phyloP scores from a whole-genome alignment of 352 stramenopile genomes.

The Elongisporangium undulatum region DNA sequence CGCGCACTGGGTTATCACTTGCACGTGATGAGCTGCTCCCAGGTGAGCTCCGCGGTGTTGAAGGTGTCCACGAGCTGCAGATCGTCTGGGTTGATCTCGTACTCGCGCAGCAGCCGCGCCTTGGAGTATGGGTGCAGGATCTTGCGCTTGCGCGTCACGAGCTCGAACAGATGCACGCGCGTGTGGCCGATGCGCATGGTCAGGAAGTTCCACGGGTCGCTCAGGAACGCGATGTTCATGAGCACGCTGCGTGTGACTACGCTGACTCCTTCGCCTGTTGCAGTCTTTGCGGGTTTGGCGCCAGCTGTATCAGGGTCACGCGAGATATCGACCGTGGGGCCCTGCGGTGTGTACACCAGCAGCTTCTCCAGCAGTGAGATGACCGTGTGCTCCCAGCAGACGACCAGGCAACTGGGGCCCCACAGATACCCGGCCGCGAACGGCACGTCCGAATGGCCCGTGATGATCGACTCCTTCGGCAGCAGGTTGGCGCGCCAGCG shows the following conservation, averaged over 20 bases:
- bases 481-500: constrained; percentile 11
- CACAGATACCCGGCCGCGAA: constrained; percentile 43
- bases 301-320: background rate
- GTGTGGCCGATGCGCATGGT: constrained; percentile 42
- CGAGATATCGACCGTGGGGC: constrained; percentile 1
- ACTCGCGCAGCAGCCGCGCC: constrained; percentile 43
- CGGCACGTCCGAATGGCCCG: constrained; percentile 33
- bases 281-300: background rate
- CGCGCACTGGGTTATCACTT: constrained; percentile 19
- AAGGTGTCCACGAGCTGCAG: constrained; percentile 39
- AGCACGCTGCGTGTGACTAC: constrained; percentile 26
- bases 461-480: constrained; percentile 38
- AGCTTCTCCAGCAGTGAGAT: constrained; percentile 23
- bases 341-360: constrained; percentile 6
- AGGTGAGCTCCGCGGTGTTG: constrained; percentile 39
- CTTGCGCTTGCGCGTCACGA: constrained; percentile 23
- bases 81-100: constrained; percentile 33
- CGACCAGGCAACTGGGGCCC: constrained; percentile 47
- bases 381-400: constrained; percentile 49
- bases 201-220: constrained; percentile 48
- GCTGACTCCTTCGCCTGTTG: background rate
- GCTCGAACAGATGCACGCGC: constrained; percentile 35
- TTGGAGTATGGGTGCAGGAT: constrained; percentile 46
- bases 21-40: constrained; percentile 44
- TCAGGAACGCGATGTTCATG: constrained; percentile 57